Percentiles rank a stretch among this genome's conserved stretches.
Conservation (phyloP, 176 grass and related monocot genomes). For the Raddia distichophylla region DNA sequence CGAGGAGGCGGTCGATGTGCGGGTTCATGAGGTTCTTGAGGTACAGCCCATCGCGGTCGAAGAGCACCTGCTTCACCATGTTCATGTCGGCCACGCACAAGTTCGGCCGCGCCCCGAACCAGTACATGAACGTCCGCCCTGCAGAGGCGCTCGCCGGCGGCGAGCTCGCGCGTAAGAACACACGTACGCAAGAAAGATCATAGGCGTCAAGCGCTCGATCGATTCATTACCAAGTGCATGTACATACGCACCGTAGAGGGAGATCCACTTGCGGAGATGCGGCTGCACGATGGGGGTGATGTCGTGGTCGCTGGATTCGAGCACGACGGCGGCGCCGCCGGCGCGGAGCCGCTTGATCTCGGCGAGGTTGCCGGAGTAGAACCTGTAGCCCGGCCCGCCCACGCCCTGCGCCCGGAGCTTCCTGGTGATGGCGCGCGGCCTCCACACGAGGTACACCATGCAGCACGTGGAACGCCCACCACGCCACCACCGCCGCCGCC, state of each 20-base stretch:
- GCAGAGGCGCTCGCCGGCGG: background rate
- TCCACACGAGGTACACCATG: constrained; percentile 47
- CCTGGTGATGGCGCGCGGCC: constrained; percentile 28
- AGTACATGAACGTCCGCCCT: constrained; percentile 58
- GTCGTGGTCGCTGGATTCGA: constrained; percentile 48
- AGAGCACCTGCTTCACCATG: constrained; percentile 47
- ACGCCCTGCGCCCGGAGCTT: constrained; percentile 53
- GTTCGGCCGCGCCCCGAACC: constrained; percentile 43
- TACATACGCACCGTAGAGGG: constrained; percentile 34
- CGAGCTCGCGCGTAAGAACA: background rate
- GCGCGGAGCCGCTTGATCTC: constrained; percentile 51
- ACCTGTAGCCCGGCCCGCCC: constrained; percentile 40
- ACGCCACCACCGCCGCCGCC: background rate
- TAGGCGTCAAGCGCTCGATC: background rate
- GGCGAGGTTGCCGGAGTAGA: constrained; percentile 46
- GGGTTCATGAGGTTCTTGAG: constrained; percentile 35
- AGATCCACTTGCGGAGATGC: constrained; percentile 50
- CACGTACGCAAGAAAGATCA: too few species aligned
- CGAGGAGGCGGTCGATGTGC: constrained; percentile 41
- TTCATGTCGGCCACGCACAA: constrained; percentile 51
- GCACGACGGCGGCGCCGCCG: background rate
- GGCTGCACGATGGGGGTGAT: constrained; percentile 56
- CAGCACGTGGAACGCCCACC: constrained; percentile 44
- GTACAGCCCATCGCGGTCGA: constrained; percentile 43
- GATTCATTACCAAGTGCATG: too few species aligned